Base-by-base conservation (phyloP, 2,329 filamentous ascomycete species). In the Alternaria conjuncta region DNA sequence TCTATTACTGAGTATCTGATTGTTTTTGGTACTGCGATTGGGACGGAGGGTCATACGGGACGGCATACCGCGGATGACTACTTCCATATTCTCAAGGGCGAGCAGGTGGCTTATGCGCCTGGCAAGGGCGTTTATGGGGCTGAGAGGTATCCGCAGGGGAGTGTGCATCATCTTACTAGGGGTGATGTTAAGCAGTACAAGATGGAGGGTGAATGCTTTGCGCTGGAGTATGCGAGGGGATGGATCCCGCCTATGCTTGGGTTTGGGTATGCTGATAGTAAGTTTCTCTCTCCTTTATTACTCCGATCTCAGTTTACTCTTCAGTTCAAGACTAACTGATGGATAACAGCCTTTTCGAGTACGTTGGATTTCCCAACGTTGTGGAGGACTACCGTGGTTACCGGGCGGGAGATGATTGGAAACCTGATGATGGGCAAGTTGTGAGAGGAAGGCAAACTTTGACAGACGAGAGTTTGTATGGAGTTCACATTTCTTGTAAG, bases 221-320 rank as follows among this genome's bases (percentile, higher is more conserved):
- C 92, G 57, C 86, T 96, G 71, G 92, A 95, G 85, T 92, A 94
- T 80, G 92, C 92, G 50, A 86, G 90, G 70, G 93, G 94, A 67
- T 97, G 93, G 92, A 96, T 97, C 80, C 94, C 94, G 50, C 92
- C 92, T 61, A 97, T 97, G 94, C 84, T 97, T 55, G 91, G 92
- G 80, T 97, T 97, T 80, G 94, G 94, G 64, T 95, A 91, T 79
- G 92, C 93, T 67, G 94, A 97, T 81, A 89, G 73, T 76, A 71
- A 71, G 74, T 73, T 15, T n/a, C 25, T 15, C 25, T 32, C 36
- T 28, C 49, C 6, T 55, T 25, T 11, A 32, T 3, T 6, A 6
- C 36, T 6, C 36, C 1, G 1, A 11, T 3, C 15, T 3, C n/a
- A 6, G 36, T 6, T 18, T 15, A 15, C 5, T 6, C 0, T 51